Percentiles rank a stretch among this genome's conserved stretches.
phyloP scores from a whole-genome alignment of 2,329 filamentous ascomycete species.

The Colletotrichum gigasporum region DNA sequence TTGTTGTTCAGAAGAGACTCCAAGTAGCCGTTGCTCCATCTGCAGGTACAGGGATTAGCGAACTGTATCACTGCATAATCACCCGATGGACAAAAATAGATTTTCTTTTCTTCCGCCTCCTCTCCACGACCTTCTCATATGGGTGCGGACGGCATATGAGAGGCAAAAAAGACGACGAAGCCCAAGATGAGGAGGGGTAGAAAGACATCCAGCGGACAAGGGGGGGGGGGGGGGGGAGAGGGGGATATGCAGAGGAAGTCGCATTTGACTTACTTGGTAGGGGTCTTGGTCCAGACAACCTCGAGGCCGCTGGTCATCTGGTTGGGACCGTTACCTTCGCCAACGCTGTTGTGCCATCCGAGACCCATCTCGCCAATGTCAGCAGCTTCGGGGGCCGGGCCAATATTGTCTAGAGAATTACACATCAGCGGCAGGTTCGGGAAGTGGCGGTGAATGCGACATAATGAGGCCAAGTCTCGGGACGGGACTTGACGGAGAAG shows the following conservation, averaged over 20 bases:
- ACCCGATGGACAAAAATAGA: constrained; percentile 25
- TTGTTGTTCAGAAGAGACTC: constrained; percentile 82
- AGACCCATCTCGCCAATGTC: constrained; percentile 73
- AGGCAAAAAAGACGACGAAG: not conserved
- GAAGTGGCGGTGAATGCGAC: not conserved
- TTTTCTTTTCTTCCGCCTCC: not conserved
- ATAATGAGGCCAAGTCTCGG: not conserved
- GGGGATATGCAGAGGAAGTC: not conserved
- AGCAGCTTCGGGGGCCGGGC: constrained; percentile 73
- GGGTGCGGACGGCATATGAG: not conserved
- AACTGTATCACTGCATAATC: constrained; percentile 25
- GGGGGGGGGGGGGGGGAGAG: not conserved
- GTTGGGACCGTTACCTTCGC: constrained; percentile 74
- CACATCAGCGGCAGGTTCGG: constrained; percentile 5
- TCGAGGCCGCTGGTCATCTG: constrained; percentile 81
- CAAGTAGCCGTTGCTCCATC: constrained; percentile 78
- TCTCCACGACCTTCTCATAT: constrained; percentile 13
- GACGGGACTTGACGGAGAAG: not conserved
- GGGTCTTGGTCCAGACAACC: constrained; percentile 82
- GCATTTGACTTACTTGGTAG: constrained; percentile 59
- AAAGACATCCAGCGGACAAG: no score
- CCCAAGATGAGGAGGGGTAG: not conserved
- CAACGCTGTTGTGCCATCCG: constrained; percentile 75
- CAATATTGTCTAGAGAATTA: constrained; percentile 66
- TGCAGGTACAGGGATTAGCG: constrained; percentile 28